A percentile compares a stretch with the other conserved stretches of the same genome.
Conservation (phyloP, 805 yeast species). For the Candida palmyrensis region DNA sequence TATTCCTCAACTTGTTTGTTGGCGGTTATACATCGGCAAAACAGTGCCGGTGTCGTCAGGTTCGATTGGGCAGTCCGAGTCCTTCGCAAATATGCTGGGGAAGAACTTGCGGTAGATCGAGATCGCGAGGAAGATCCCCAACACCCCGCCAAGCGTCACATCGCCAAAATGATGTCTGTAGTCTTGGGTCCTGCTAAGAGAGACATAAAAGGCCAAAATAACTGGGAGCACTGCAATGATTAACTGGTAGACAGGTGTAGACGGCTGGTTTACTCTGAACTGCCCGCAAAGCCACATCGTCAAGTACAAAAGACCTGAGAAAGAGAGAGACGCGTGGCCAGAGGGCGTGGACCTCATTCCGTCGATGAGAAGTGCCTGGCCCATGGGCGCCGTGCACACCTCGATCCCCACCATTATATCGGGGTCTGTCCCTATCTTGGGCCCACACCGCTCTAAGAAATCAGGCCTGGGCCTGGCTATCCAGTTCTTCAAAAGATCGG, state of each 20-base stretch:
- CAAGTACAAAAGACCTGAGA: constrained; percentile 44
- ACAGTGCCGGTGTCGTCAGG: constrained; percentile 7
- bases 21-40: constrained; percentile 8
- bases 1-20: too few relatives aligned
- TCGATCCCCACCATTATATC: constrained; percentile 18
- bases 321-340: constrained; percentile 53
- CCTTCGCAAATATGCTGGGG: constrained; percentile 8
- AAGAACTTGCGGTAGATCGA: constrained; percentile 26
- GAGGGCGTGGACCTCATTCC: constrained; percentile 57
- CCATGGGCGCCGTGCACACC: constrained; percentile 31
- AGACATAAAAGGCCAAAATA: constrained; percentile 25
- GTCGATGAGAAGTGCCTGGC: constrained; percentile 30
- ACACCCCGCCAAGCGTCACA: constrained; percentile 23
- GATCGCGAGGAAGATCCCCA: constrained; percentile 25
- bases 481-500: constrained; percentile 34
- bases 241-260: constrained; percentile 14
- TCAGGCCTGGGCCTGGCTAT: constrained; percentile 32
- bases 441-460: constrained; percentile 28
- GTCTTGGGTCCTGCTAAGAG: constrained; percentile 30
- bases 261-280: constrained; percentile 14
- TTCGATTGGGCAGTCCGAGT: constrained; percentile 8
- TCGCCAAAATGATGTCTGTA: constrained; percentile 35
- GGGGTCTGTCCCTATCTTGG: constrained; percentile 19
- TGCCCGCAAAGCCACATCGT: constrained; percentile 47
- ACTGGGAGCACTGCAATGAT: constrained; percentile 19